Evolutionary conservation across 805 yeast genomes (phyloP), one percentile per base, ranked within the genome.

Genomic region (Candida koratica): DNA sequence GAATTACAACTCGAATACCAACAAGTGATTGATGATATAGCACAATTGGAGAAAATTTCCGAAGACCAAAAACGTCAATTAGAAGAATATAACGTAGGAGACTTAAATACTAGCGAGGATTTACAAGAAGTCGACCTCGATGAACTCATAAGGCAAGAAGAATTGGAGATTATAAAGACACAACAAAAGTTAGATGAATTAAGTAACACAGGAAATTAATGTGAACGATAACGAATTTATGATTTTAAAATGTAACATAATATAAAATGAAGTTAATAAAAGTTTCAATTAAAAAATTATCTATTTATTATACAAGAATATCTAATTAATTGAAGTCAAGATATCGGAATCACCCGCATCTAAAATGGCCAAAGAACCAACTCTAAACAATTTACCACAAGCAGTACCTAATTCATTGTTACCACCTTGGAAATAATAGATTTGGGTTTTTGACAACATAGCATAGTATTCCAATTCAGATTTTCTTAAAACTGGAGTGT

Each of bases 281-380:
- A 8, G 8, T 20, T 8, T 4, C 25, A 29, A 29, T 29, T 29
- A 29, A 29, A 7, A 14, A 19, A 5, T 10, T 29, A 18, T 29
- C 32, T 29, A 29, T 24, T 29, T 31, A 36, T 17, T 20, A 30
- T 31, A 25, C 31, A 33, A 18, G 34, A n/a, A 24, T 14, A 18
- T 32, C 12, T 35, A 34, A 25, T 48, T 73, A 66, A 65, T 32
- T 18, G 86, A 67, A 60, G 88, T 60, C 69, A 93, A 82, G 77
- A 93, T 89, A 75, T 93, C 99, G 62, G 98, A 93, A 79, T 93
- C 99, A 89, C 99, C 99, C 61, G 96, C 96, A 62, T 93, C 98
- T 64, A 90, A 77, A 61, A 93, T 71, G 63, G 97, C 77, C 63
- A 93, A 77, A 64, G 89, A 90, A 79, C 97, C 97, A 60, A 93